Evolutionary conservation across 179 eudicot species (phyloP).

Genomic region (Pouteria campechiana): DNA sequence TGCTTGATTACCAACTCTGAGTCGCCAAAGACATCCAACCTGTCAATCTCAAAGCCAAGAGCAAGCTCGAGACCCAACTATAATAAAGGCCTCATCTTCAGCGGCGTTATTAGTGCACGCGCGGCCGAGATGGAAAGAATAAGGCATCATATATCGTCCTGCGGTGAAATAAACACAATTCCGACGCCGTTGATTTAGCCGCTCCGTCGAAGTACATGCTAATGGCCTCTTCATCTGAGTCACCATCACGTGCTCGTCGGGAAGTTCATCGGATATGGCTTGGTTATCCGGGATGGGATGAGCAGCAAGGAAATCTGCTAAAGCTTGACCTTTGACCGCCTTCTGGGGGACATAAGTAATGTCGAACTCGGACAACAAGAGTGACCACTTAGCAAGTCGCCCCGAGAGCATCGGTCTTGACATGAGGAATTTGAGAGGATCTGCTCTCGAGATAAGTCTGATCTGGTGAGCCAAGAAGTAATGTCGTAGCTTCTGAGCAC

Average conservation of each 20-base stretch:
- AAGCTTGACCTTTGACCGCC: conserved; percentile 1
- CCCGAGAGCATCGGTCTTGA: not conserved
- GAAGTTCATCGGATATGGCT: not conserved
- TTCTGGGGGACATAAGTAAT: not conserved
- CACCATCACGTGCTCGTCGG: not conserved
- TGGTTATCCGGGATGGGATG: conserved; percentile 4
- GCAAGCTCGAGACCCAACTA: conserved; percentile 2
- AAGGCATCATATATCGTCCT: not conserved
- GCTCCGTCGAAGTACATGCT: conserved; percentile 4
- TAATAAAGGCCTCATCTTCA: conserved; percentile 5
- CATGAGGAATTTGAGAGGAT: not conserved
- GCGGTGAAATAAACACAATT: not conserved
- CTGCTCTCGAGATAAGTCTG: not conserved
- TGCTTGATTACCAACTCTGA: conserved; percentile 4
- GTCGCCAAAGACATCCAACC: not conserved
- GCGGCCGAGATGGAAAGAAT: not conserved
- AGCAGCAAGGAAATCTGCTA: not conserved
- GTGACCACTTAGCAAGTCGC: not conserved
- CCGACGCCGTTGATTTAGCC: not conserved
- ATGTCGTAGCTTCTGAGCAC: not conserved
- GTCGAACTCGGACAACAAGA: not conserved
- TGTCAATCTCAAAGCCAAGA: not conserved
- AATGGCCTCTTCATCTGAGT: not conserved
- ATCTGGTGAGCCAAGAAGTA: not conserved
- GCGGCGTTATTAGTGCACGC: not conserved